These are phyloP conservation scores for Suillus subalutaceus DNA, from an alignment of 768 basidiomycete genomes.

Conservation along the genomic window DNA sequence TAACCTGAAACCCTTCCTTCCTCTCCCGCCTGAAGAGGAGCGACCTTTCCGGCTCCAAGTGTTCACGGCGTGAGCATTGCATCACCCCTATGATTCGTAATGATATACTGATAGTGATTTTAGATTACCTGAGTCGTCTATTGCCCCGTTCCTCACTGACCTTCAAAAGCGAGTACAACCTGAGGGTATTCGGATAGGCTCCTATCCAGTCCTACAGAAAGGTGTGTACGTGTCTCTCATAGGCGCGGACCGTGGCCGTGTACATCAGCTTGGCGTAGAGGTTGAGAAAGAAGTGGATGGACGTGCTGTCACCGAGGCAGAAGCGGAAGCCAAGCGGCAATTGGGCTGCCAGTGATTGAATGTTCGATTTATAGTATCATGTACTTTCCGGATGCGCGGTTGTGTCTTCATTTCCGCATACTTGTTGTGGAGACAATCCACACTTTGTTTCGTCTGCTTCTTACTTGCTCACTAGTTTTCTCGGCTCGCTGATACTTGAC, in stretches of 20 bases:
- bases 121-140: slow-evolving; percentile 70
- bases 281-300: slow-evolving; percentile 64
- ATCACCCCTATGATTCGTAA: not conserved
- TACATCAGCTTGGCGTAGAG: slow-evolving; percentile 62
- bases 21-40: slow-evolving; percentile 73
- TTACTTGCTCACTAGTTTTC: no score
- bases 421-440: not conserved
- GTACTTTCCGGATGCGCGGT: not conserved
- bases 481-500: not conserved
- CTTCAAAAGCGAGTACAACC: slow-evolving; percentile 73
- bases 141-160: slow-evolving; percentile 82
- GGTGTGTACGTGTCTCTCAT: slow-evolving; percentile 72
- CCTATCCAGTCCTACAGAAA: slow-evolving; percentile 61
- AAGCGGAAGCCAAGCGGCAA: slow-evolving; percentile 55
- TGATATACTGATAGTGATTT: not conserved
- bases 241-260: slow-evolving; percentile 46
- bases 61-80: slow-evolving; percentile 67
- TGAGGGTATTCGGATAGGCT: slow-evolving; percentile 82
- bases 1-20: slow-evolving; percentile 70
- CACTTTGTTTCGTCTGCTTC: not conserved
- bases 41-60: slow-evolving; percentile 82
- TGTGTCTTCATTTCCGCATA: not conserved
- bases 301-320: slow-evolving; percentile 63
- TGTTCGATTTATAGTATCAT: not conserved
- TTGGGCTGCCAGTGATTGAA: slow-evolving; percentile 7